Evolutionary conservation across 1,284 basidiomycete genomes (phyloP), one percentile per base, ranked within the genome.

Genomic region (Rhodotorula sp.): DNA sequence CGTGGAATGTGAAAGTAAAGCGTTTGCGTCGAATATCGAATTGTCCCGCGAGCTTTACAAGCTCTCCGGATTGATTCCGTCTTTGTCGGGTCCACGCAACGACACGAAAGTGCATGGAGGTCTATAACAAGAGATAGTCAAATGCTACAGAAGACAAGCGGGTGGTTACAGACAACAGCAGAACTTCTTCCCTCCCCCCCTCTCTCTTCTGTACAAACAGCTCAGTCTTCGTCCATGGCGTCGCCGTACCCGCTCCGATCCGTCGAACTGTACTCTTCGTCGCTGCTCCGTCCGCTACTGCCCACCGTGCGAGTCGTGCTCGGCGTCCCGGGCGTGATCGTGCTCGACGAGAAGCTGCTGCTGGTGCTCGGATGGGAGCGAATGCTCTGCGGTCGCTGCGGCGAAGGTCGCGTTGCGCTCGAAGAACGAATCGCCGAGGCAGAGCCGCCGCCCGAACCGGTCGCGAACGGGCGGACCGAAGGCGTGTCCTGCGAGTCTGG

Each of bases 281-380:
- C 65, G 31, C 58, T 43, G 23, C 51, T 61, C 23, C 23, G 47
- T 2, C 52, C 43, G 29, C 51, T 46, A 29, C 56, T 49, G 23
- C 56, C 31, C 14, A 18, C 23, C 18, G 39, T 56, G 12, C 66
- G 60, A 29, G 61, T 63, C 48, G 61, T 63, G 29, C 67, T 68
- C 61, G 67, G 67, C 67, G 67, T 68, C 3, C 67, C 67, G 3
- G 67, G 67, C 57, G 67, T 68, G 15, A 68, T 62, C 48, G 67
- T 68, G 20, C 61, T 63, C n/a, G 34, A 46, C 2, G 54, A 58
- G 23, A 62, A 62, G 54, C 62, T 64, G 62, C 62, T 64, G 62
- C 62, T 64, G 43, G 62, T 64, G 43, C 54, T 57, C 54, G 62
- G 62, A 20, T 64, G 62, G 43, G 52, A 57, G 1, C 62, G 62